phyloP scores from a whole-genome alignment of 192 early-diverging fungal genomes.

The Gonapodya prolifera region DNA sequence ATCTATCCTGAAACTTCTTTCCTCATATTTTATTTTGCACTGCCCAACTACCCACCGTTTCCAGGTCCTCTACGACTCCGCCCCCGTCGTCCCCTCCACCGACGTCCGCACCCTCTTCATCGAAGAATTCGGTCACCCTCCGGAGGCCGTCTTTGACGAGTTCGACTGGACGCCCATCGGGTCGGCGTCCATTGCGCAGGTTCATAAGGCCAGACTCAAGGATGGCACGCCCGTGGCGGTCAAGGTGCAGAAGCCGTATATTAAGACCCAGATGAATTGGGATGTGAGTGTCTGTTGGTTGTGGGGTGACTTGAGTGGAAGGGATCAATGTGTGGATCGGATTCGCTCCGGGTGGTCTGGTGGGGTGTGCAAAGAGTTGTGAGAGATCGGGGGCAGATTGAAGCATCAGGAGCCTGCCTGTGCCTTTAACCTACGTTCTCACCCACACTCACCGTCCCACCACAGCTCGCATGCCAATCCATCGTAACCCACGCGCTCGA shows the following conservation, averaged over 20 bases:
- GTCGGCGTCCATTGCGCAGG: constrained; percentile 88
- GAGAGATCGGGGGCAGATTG: too few relatives aligned
- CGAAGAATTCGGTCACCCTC: constrained; percentile 45
- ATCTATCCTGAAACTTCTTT: not conserved
- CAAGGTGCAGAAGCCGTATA: not conserved
- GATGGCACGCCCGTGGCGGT: constrained; percentile 10
- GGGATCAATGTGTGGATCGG: too few relatives aligned
- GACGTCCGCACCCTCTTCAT: constrained; percentile 52
- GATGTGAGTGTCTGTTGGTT: constrained; percentile 68
- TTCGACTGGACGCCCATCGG: constrained; percentile 64
- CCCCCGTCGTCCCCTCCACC: constrained; percentile 55
- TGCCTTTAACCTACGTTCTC: too few relatives aligned
- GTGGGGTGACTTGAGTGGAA: too few relatives aligned
- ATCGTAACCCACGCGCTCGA: constrained; percentile 52
- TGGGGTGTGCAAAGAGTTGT: too few relatives aligned
- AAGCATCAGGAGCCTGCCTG: too few relatives aligned
- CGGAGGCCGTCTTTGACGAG: constrained; percentile 51
- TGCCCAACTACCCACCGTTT: constrained; percentile 35
- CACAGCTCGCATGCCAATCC: constrained; percentile 32
- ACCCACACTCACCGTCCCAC: too few relatives aligned
- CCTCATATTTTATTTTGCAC: not conserved
- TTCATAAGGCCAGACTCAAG: constrained; percentile 56
- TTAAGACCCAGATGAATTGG: constrained; percentile 60
- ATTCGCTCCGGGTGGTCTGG: too few relatives aligned
- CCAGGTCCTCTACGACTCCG: constrained; percentile 64